Evolutionary conservation across 768 basidiomycete species (phyloP), one percentile per base, ranked within the genome.

Genomic region (Boletus sp.): DNA sequence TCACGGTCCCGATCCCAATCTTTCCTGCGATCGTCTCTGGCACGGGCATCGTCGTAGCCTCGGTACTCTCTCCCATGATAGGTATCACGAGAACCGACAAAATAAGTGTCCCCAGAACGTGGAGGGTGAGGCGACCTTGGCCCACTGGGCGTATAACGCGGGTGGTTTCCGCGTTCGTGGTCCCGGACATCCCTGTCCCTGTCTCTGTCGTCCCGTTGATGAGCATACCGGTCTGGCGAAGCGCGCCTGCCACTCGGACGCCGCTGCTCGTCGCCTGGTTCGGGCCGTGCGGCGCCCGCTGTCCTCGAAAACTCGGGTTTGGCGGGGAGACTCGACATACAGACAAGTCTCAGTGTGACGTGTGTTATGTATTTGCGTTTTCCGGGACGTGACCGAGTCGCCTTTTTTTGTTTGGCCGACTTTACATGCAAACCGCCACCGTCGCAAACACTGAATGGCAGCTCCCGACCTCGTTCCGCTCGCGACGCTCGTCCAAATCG

Each of bases 401-500:
- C 30, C 28, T 40, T 29, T 32, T 36, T 33, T 60, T 68, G 67
- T 67, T 68, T 67, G 68, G 55, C 29, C 12, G 30, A 50, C 48
- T 68, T 67, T 69, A 40, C 24, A 30, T 28, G 4, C n/a, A 18
- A 32, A 17, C 8, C 29, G 29, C 9, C 18, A 15, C 15, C 5
- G 17, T 30, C 30, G 30, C 50, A 9, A 7, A 24, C 35, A 24
- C 15, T 36, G 57, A 44, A 82, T 83, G 80, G 73, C 77, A 1
- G 42, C 66, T 4, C 72, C 79, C 32, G 75, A 77, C 49, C 77
- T 92, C 54, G 85, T 92, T 67, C 94, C 95, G 5, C 78, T 98
- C 46, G 95, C 95, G 3, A 89, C 92, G 2, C 75, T 89, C 5
- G 72, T 80, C 1, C 94, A 97, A 65, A 83, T 94, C 48, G 78